Percentiles rank a stretch among this genome's conserved stretches.
These are phyloP conservation scores for Cryptococcus jaspeensis DNA, from an alignment of 1,284 basidiomycete species.

Conservation along the genomic window DNA sequence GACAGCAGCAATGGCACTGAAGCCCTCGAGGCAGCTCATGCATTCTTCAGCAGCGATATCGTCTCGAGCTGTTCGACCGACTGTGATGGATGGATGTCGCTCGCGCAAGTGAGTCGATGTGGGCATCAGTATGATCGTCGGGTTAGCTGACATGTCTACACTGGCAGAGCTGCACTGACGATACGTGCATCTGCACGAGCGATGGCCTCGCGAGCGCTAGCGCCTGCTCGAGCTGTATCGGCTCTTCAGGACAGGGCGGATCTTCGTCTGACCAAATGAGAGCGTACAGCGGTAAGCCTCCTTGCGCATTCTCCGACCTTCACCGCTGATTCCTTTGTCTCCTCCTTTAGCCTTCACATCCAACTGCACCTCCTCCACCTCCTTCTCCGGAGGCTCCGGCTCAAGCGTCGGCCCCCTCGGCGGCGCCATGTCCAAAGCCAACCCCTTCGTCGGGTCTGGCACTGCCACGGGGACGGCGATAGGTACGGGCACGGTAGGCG, in stretches of 20 bases:
- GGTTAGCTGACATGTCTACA: neutral
- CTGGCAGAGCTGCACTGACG: slow-evolving; percentile 20
- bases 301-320: neutral
- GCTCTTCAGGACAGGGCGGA: slow-evolving; percentile 6
- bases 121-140: neutral
- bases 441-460: neutral
- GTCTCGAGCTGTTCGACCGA: slow-evolving; percentile 7
- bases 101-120: slow-evolving; percentile 16
- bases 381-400: neutral
- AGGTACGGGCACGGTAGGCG: neutral
- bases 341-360: slow-evolving; percentile 4
- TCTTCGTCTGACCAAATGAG: slow-evolving; percentile 10
- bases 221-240: slow-evolving; percentile 21
- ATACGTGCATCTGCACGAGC: slow-evolving; percentile 27
- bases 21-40: slow-evolving; percentile 7
- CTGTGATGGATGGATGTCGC: slow-evolving; percentile 6
- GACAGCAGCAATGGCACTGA: no score
- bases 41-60: slow-evolving; percentile 2
- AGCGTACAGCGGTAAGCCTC: slow-evolving; percentile 11
- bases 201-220: slow-evolving; percentile 12
- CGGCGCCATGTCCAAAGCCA: neutral
- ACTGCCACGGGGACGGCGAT: neutral
- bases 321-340: neutral
- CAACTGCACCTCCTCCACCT: slow-evolving; percentile 12
- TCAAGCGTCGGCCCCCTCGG: neutral